A percentile compares a stretch with the other conserved stretches of the same genome.
Conservation (phyloP, 2,329 filamentous ascomycete species). For the Helotiales sp. region DNA sequence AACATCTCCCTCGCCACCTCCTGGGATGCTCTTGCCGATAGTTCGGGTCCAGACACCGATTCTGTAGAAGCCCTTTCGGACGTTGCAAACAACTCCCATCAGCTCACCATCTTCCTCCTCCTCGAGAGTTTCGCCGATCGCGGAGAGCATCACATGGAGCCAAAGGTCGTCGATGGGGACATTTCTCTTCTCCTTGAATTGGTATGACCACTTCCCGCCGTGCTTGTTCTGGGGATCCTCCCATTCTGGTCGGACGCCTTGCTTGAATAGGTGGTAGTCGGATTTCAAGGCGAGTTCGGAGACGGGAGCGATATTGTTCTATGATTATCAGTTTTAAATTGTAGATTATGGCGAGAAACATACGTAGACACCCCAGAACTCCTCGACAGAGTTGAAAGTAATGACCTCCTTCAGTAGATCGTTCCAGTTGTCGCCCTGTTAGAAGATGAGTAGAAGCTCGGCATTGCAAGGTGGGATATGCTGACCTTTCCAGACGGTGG, state of each 20-base stretch:
- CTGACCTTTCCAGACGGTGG: constrained; percentile 88
- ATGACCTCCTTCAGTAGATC: constrained; percentile 98
- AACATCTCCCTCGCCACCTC: constrained; percentile 70
- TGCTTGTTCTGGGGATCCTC: constrained; percentile 99
- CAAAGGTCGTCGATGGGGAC: constrained; percentile 93
- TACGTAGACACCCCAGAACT: constrained; percentile 99
- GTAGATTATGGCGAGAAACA: constrained; percentile 40
- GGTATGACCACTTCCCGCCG: constrained; percentile 97
- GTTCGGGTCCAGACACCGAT: constrained; percentile 97
- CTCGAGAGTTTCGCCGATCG: constrained; percentile 97
- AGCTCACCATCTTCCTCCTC: constrained; percentile 96
- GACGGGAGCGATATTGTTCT: constrained; percentile 99
- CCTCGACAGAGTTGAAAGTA: constrained; percentile 96
- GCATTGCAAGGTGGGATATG: background rate
- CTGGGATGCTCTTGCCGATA: constrained; percentile 79
- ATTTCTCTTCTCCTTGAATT: constrained; percentile 92
- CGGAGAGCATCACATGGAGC: constrained; percentile 95
- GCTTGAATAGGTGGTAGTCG: constrained; percentile 99
- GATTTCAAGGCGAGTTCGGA: constrained; percentile 96
- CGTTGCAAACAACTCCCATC: constrained; percentile 99
- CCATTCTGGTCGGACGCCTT: constrained; percentile 95
- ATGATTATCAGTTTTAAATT: constrained; percentile 15
- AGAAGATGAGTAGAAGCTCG: constrained; percentile 25
- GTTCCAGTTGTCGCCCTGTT: constrained; percentile 95
- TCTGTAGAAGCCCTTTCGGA: constrained; percentile 97